phyloP scores from a whole-genome alignment of 2,329 filamentous ascomycete species.

The Ascochyta pisi region DNA sequence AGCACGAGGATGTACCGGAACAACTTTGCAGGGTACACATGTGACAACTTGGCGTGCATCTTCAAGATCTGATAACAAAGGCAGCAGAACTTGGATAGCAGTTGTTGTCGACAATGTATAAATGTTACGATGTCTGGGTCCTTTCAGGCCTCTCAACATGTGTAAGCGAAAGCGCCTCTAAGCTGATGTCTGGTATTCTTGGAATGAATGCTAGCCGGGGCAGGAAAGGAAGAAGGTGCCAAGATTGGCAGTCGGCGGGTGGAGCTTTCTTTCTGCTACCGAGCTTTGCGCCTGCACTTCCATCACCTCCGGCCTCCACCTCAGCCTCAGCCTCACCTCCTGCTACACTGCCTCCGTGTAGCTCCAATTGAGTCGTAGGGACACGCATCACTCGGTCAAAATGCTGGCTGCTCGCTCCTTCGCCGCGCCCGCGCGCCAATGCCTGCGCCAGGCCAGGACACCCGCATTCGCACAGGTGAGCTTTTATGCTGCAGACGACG shows the following conservation, averaged over 20 bases:
- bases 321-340: constrained; percentile 22
- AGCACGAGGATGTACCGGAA: constrained; percentile 19
- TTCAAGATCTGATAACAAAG: constrained; percentile 12
- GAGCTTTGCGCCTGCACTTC: constrained; percentile 32
- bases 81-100: not conserved
- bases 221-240: constrained; percentile 8
- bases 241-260: constrained; percentile 21
- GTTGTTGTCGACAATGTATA: not conserved
- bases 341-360: constrained; percentile 41
- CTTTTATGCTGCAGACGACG: constrained; percentile 14
- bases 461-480: constrained; percentile 66
- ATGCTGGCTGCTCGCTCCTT: constrained; percentile 87
- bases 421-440: constrained; percentile 79
- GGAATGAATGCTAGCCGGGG: constrained; percentile 11
- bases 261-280: constrained; percentile 39
- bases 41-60: constrained; percentile 15
- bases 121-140: not conserved
- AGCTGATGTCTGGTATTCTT: not conserved
- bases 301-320: constrained; percentile 31
- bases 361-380: constrained; percentile 43
- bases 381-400: constrained; percentile 52
- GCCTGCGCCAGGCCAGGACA: constrained; percentile 69
- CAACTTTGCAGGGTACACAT: constrained; percentile 3
- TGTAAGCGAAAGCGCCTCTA: not conserved
- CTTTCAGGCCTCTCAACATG: not conserved